Evolutionary conservation across 2,329 filamentous ascomycete genomes (phyloP), one percentile per base, ranked within the genome.

Genomic region (Diaporthe australafricana): DNA sequence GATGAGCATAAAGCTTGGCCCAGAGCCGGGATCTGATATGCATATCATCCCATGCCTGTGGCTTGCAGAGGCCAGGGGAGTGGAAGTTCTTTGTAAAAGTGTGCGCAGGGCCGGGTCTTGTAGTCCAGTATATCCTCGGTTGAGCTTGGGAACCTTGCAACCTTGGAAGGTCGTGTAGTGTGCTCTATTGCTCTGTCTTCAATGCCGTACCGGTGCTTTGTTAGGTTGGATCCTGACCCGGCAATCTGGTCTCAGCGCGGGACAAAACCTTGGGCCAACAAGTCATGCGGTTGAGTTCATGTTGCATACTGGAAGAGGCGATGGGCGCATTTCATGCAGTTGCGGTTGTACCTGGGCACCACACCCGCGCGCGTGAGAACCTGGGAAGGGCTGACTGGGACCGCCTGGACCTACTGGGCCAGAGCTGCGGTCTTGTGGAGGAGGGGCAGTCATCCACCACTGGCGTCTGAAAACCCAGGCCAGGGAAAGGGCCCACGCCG

Each of bases 391-490:
- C 60, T 65, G 60, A 50, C 45, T 12, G 12, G 60, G 60, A 27
- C 38, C 38, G 38, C 56, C 56, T 62, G 56, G 38, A 45, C 38
- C 22, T 62, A 42, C 17, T 30, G 56, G 38, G 56, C 60, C 42
- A 48, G 22, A 62, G 56, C 22, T 27, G 42, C 50, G 60, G 45
- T 50, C 56, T 38, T 30, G 56, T 16, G 25, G 42, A 63, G 42
- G 66, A 69, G 66, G 53, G 66, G 66, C 32, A 69, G 25, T 69
- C 50, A 32, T 27, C 40, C 38, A 30, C 53, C 67, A 55, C 53
- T 69, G 67, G 42, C 32, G 53, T 50, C 67, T 69, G 32, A 69
- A 69, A 69, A 60, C 45, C 67, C 45, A 35, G 53, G 53, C 30
- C 22, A 52, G 56, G 47, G 32, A 32, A 60, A 52, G 35, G 67